Evolutionary conservation across 176 grass and related monocot genomes (phyloP).

Genomic region (Chrysopogon serrulatus): DNA sequence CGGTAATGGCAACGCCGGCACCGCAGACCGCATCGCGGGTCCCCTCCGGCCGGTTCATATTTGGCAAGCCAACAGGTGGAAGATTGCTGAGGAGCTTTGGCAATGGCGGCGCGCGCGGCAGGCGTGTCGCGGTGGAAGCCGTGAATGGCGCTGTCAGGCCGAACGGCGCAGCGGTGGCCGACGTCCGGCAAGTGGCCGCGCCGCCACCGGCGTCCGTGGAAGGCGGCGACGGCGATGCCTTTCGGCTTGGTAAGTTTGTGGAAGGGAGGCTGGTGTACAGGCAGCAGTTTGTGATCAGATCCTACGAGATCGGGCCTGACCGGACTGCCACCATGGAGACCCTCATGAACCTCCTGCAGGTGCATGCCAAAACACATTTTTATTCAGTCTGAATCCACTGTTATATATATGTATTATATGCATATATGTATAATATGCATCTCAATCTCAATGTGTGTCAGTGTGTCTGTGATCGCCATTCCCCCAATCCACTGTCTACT

Average conservation of each 20-base stretch:
- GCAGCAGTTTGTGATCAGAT: constrained; percentile 49
- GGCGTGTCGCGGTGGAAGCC: neutral
- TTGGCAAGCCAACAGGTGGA: neutral
- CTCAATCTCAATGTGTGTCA: neutral
- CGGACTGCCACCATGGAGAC: constrained; percentile 58
- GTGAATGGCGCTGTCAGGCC: constrained; percentile 32
- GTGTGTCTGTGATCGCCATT: neutral
- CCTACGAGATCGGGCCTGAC: constrained; percentile 60
- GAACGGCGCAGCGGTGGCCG: constrained; percentile 22
- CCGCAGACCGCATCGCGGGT: neutral
- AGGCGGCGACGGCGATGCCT: neutral
- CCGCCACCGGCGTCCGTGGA: neutral
- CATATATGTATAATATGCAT: no score
- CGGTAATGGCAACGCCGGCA: constrained; percentile 1
- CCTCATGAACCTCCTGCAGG: constrained; percentile 56
- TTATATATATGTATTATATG: neutral
- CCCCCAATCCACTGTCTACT: neutral
- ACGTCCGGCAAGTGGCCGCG: neutral
- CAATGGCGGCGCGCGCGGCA: neutral
- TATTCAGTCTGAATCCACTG: neutral
- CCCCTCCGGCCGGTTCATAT: neutral
- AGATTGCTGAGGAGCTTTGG: neutral
- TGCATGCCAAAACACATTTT: neutral
- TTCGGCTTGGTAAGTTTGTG: constrained; percentile 37
- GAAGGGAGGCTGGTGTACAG: constrained; percentile 47